Conservation (phyloP, 352 stramenopile genomes). For the Phytopythium oedochilum region DNA sequence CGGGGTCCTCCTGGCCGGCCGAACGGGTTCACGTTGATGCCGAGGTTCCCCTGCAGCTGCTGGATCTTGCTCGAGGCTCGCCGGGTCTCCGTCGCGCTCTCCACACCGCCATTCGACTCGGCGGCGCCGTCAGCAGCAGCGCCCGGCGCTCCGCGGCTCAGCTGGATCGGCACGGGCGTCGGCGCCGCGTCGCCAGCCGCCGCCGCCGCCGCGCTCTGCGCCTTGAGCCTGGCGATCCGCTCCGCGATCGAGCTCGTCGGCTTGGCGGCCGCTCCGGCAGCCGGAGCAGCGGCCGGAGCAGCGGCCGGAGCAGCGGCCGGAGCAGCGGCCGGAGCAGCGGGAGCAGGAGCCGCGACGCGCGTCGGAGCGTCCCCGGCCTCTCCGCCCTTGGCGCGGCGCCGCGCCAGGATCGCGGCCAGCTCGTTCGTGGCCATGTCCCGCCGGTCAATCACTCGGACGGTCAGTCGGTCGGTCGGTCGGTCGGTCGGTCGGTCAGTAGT, state of each 20-base stretch:
- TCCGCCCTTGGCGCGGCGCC: slow-evolving; percentile 65
- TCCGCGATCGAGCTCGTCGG: slow-evolving; percentile 58
- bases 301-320: slow-evolving; percentile 15
- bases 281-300: slow-evolving; percentile 8
- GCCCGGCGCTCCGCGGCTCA: too few relatives aligned
- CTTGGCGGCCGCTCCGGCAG: slow-evolving; percentile 9
- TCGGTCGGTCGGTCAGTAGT: too few relatives aligned
- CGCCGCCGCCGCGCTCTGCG: slow-evolving; percentile 47
- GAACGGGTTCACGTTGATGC: slow-evolving; percentile 84
- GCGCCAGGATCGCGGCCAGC: slow-evolving; percentile 74
- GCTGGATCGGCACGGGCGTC: slow-evolving; percentile 16
- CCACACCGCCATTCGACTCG: slow-evolving; percentile 11
- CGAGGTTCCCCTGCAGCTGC: slow-evolving; percentile 74
- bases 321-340: slow-evolving; percentile 8
- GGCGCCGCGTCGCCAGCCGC: slow-evolving; percentile 16
- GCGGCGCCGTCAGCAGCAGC: not conserved
- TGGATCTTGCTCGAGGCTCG: slow-evolving; percentile 57
- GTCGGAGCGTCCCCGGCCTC: slow-evolving; percentile 23
- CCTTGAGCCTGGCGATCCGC: slow-evolving; percentile 68
- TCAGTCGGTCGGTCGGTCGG: too few relatives aligned
- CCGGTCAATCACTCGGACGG: not conserved
- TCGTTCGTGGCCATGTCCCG: slow-evolving; percentile 72
- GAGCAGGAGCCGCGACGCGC: slow-evolving; percentile 18
- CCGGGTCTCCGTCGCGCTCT: slow-evolving; percentile 15
- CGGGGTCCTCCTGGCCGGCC: slow-evolving; percentile 31